Evolutionary conservation across 768 basidiomycete species (phyloP), one percentile per base, ranked within the genome.

Genomic region (Hygrocybe coccinea): DNA sequence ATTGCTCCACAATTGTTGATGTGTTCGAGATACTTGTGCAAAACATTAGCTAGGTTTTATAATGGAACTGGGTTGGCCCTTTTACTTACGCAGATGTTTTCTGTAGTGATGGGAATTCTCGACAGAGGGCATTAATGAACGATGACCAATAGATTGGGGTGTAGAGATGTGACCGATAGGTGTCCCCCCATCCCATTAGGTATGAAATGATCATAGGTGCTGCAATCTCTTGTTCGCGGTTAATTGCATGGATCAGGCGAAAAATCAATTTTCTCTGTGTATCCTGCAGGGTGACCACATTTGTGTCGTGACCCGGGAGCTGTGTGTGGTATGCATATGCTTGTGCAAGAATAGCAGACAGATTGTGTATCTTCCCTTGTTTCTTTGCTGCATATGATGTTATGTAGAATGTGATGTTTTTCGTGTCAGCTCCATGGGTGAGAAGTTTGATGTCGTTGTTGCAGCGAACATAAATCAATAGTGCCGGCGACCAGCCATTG

Each of bases 381-480:
- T 70, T 69, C 57, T 79, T 80, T 0, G 67, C 62, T 0, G 60
- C 55, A 52, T 79, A 79, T 0, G 10, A 49, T 0, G 67, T 72
- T 1, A 71, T 51, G 53, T 79, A 79, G 45, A 60, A 74, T 0
- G 66, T 53, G 0, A 68, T 45, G 34, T 72, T 65, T 17, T 55
- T 65, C 0, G 76, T 76, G 2, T 74, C 71, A 0, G 19, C 6
- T 0, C 70, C 67, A 62, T 71, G 72, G 0, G 71, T 74, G 0
- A 79, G 19, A 0, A 80, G 56, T 47, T 80, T 79, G 0, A 44
- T 43, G 53, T 81, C 74, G 51, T 78, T 70, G 54, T 81, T 80
- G 54, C 71, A 75, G 0, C 65, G 58, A 0, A 52, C 50, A 25
- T 62, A 59, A 3, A 66, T 22, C 0, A 66, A 25, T 1, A 77